These are phyloP conservation scores for Porodaedalea pini DNA, from an alignment of 1,284 basidiomycete genomes.

Conservation along the genomic window DNA sequence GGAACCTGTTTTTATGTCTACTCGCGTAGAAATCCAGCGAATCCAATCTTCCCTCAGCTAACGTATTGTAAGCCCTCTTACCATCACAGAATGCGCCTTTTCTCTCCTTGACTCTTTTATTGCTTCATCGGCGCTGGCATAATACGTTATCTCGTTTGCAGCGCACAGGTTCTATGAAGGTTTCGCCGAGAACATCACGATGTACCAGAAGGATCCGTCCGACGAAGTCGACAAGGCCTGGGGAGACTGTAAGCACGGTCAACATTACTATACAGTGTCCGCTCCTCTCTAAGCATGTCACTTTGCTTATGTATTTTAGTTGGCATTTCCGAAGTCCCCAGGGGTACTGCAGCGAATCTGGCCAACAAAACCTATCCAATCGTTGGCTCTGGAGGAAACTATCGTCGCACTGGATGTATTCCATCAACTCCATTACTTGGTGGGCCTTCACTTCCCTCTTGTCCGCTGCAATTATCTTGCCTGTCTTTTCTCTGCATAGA, in stretches of 20 bases:
- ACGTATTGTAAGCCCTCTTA: too few species aligned
- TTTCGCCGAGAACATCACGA: slow-evolving; percentile 23
- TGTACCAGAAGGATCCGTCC: slow-evolving; percentile 23
- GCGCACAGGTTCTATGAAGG: slow-evolving; percentile 26
- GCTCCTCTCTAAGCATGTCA: too few species aligned
- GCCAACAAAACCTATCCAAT: slow-evolving; percentile 25
- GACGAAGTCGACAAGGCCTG: slow-evolving; percentile 26
- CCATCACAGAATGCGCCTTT: too few species aligned
- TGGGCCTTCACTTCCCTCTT: slow-evolving; percentile 19
- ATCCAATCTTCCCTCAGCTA: too few species aligned
- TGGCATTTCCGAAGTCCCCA: slow-evolving; percentile 26
- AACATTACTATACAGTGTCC: neutral
- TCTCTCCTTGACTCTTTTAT: too few species aligned
- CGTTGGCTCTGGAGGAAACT: slow-evolving; percentile 26
- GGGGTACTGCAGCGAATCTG: slow-evolving; percentile 27
- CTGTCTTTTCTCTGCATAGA: slow-evolving; percentile 16
- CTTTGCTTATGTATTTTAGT: slow-evolving; percentile 22
- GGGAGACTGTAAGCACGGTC: slow-evolving; percentile 28
- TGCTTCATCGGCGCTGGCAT: slow-evolving; percentile 27
- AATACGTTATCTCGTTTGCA: slow-evolving; percentile 24
- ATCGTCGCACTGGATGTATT: slow-evolving; percentile 31
- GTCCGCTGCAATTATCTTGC: neutral
- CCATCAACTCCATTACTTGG: slow-evolving; percentile 33
- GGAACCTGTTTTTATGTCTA: too few species aligned
- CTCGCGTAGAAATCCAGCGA: too few species aligned